phyloP scores from a whole-genome alignment of 2,329 filamentous ascomycete species.

The Cordyceps cicadae region DNA sequence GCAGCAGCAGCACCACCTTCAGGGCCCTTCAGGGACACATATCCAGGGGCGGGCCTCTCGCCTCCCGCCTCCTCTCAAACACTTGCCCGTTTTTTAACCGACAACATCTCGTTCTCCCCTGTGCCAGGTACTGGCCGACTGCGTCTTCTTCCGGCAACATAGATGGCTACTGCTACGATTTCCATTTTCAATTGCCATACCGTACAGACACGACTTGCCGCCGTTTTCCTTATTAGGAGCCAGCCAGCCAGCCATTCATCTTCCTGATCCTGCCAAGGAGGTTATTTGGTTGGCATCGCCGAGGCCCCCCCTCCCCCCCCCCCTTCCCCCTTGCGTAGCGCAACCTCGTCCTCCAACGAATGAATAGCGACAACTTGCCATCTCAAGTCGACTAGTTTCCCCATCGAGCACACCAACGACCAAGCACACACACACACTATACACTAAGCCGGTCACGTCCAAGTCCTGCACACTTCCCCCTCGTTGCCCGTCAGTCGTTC shows the following conservation, averaged over 20 bases:
- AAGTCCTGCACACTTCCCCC: background rate
- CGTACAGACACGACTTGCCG: background rate
- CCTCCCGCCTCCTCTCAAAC: background rate
- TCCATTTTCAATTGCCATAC: too few relatives aligned
- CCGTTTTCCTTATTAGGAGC: background rate
- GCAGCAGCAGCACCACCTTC: background rate
- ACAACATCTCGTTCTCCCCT: background rate
- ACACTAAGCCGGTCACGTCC: background rate
- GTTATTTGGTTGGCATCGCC: background rate
- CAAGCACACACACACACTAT: background rate
- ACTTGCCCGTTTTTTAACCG: background rate
- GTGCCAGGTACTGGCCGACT: background rate
- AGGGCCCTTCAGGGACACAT: background rate
- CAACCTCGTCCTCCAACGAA: background rate
- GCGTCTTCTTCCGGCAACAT: background rate
- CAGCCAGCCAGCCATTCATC: background rate
- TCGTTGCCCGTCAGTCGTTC: background rate
- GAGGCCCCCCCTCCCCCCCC: background rate
- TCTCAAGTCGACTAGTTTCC: conserved; percentile 2
- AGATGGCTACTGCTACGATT: background rate
- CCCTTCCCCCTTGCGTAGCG: background rate
- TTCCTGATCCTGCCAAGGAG: background rate
- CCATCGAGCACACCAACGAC: background rate
- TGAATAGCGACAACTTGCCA: background rate
- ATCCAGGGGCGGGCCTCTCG: background rate